A percentile compares a stretch with the other conserved stretches of the same genome.
These are phyloP conservation scores for Leishmania guyanensis DNA, from an alignment of 208 protist genomes.

Conservation along the genomic window DNA sequence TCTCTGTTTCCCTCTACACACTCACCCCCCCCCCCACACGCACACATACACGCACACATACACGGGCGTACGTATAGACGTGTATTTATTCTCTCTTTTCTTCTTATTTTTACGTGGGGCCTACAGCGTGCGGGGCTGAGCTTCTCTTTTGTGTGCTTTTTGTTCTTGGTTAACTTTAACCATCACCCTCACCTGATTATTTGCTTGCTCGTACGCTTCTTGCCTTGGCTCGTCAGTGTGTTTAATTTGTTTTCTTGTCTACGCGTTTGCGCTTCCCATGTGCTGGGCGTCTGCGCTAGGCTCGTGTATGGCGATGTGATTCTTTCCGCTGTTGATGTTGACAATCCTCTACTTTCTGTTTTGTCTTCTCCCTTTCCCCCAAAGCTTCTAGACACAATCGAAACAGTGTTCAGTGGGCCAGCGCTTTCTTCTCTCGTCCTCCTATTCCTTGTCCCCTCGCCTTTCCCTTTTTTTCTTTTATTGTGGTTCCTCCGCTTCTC, in stretches of 20 bases:
- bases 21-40: background rate
- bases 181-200: too few species aligned
- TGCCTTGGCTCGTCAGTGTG: background rate
- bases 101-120: background rate
- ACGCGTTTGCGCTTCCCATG: too few species aligned
- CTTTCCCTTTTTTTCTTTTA: background rate
- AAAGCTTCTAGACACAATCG: background rate
- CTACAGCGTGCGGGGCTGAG: too few species aligned
- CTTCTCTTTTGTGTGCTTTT: too few species aligned
- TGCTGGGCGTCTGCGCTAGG: background rate
- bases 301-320: background rate
- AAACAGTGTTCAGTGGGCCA: background rate
- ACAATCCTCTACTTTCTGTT: background rate
- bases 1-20: too few species aligned
- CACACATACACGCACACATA: background rate
- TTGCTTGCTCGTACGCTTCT: background rate
- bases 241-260: too few species aligned
- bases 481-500: background rate
- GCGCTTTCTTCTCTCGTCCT: background rate
- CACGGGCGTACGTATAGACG: background rate
- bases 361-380: background rate
- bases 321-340: background rate
- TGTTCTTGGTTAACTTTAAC: too few species aligned
- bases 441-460: too few species aligned
- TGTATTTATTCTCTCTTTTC: background rate